Evolutionary conservation across 176 grass and related monocot genomes (phyloP), one percentile per base, ranked within the genome.

Genomic region (Ensete glaucum): DNA sequence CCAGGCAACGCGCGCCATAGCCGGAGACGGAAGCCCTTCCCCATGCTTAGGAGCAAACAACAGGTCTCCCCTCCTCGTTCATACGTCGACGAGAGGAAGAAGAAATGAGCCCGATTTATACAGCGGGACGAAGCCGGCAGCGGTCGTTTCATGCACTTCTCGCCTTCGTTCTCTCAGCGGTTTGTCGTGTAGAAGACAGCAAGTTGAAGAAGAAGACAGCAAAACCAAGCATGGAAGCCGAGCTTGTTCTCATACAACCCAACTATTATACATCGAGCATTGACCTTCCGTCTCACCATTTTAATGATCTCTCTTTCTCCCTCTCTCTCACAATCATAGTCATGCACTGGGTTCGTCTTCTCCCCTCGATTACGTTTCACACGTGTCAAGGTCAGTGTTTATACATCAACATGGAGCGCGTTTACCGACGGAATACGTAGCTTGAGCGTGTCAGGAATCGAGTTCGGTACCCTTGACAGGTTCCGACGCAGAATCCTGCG

Each of bases 91-190:
- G 8, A 17, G 16, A n/a, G 16, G 8, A 60, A 60, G 57, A 60
- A 68, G 65, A 29, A 1, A 34, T 16, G 27, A 15, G 26, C 11
- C 1, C 15, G 26, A 11, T 68, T 48, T 68, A 68, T 68, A 68
- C 7, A 48, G 14, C 4, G 25, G 63, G 63, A 15, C 27, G 27
- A 5, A 34, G 65, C 13, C 65, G 9, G 63, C 63, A 27, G 65
- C 27, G 65, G 65, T 68, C 65, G 57, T 62, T 21, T 62, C 57
- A 62, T 62, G 57, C 57, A 19, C 20, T 62, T 62, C 57, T 62
- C 13, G 57, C 17, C 57, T 19, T 62, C 20, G 15, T 21, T n/a
- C 57, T 62, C 20, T 2, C 17, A n/a, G 57, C 21, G 15, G 57
- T 19, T 15, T 62, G 17, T 62, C 20, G 65, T 29, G 25, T 34